Percentiles rank a stretch among this genome's conserved stretches.
Evolutionary conservation across 331 rosid genomes (phyloP).

Genomic region (Malus hybrid): DNA sequence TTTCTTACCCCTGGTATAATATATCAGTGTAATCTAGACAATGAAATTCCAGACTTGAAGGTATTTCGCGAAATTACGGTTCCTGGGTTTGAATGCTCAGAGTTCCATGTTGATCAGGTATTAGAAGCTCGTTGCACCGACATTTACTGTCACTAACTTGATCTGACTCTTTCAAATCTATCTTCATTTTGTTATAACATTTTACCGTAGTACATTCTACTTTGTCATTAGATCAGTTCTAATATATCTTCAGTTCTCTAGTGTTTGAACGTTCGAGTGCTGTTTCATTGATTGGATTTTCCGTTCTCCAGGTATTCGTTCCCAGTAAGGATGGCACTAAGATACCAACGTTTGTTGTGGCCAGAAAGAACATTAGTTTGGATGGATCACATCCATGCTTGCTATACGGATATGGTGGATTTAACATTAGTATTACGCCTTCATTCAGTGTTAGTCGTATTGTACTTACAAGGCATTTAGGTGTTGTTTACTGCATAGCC

Average conservation of each 20-base stretch:
- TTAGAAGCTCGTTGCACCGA: neutral
- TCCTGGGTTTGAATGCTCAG: slow-evolving; percentile 81
- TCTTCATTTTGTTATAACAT: neutral
- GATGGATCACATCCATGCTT: slow-evolving; percentile 94
- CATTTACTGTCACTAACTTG: neutral
- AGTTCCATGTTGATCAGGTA: slow-evolving; percentile 78
- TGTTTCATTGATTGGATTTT: slow-evolving; percentile 9
- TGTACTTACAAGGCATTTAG: slow-evolving; percentile 70
- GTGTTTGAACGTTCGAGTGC: neutral
- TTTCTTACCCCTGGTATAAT: slow-evolving; percentile 74
- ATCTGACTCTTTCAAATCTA: neutral
- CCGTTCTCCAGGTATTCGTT: slow-evolving; percentile 57
- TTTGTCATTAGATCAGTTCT: neutral
- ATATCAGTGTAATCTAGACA: slow-evolving; percentile 64
- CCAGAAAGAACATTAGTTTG: slow-evolving; percentile 50
- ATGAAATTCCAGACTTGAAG: slow-evolving; percentile 57
- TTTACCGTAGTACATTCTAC: neutral
- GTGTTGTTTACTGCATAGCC: slow-evolving; percentile 73
- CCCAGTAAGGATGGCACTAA: slow-evolving; percentile 77
- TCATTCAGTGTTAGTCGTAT: slow-evolving; percentile 64
- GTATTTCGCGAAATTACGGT: slow-evolving; percentile 76
- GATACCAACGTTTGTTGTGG: slow-evolving; percentile 76
- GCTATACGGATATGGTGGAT: slow-evolving; percentile 92
- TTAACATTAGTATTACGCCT: slow-evolving; percentile 74
- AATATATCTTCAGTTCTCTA: neutral